Conservation (phyloP, 148 eudicot species). For the Rhododendron molle region DNA sequence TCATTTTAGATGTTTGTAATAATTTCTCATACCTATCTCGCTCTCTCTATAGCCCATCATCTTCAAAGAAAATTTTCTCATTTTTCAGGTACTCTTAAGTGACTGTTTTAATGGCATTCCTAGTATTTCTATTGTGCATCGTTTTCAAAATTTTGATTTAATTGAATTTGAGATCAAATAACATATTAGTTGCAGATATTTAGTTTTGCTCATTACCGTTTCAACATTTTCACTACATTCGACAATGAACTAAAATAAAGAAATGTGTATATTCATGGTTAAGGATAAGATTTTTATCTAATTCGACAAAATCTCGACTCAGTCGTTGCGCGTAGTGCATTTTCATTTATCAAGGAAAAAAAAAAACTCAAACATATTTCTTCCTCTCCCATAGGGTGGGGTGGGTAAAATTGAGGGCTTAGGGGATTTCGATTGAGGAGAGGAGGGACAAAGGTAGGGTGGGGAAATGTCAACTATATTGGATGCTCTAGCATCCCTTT, state of each 20-base stretch:
- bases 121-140: not conserved
- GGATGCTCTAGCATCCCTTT: conserved; percentile 6
- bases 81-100: not conserved
- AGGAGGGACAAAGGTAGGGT: not conserved
- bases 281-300: not conserved
- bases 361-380: not conserved
- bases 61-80: not conserved
- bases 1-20: not conserved
- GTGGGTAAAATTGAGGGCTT: not conserved
- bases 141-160: too few relatives aligned
- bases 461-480: not conserved
- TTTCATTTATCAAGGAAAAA: not conserved
- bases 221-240: not conserved
- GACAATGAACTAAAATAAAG: not conserved
- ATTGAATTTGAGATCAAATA: too few relatives aligned
- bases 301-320: not conserved
- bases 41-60: not conserved
- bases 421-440: not conserved
- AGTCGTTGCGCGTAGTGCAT: not conserved
- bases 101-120: not conserved
- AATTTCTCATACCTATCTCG: not conserved
- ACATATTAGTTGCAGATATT: too few relatives aligned
- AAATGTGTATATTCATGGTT: not conserved
- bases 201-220: not conserved
- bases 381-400: not conserved